phyloP scores from a whole-genome alignment of 768 basidiomycete genomes.

The Tulasnella sp. region DNA sequence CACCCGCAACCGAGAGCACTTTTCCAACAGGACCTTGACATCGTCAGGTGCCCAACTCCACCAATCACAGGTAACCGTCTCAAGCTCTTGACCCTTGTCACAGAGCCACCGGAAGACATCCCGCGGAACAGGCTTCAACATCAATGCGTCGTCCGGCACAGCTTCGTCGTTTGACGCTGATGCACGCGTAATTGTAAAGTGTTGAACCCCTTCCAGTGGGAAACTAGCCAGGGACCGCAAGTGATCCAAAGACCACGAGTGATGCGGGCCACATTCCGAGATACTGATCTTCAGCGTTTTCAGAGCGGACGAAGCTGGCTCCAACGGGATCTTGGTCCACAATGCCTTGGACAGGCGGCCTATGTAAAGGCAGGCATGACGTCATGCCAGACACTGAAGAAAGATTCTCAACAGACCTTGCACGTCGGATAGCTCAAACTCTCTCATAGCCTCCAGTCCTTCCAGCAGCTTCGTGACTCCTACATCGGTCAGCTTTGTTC shows the following conservation, averaged over 20 bases:
- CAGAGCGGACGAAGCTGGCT: conserved; percentile 23
- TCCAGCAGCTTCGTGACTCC: conserved; percentile 28
- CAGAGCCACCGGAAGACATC: conserved; percentile 26
- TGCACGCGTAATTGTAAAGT: conserved; percentile 25
- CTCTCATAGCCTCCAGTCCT: conserved; percentile 28
- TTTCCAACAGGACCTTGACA: conserved; percentile 28
- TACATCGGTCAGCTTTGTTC: conserved; percentile 31
- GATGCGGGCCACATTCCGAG: conserved; percentile 28
- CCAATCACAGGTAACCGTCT: conserved; percentile 31
- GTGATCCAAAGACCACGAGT: conserved; percentile 34
- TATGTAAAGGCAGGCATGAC: conserved; percentile 13
- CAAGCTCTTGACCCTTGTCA: conserved; percentile 22
- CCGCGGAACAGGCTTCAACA: conserved; percentile 26
- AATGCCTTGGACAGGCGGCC: conserved; percentile 30
- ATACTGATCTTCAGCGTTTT: conserved; percentile 25
- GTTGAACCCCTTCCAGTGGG: conserved; percentile 23
- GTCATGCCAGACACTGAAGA: not conserved
- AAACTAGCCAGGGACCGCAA: conserved; percentile 28
- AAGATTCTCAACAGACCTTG: conserved; percentile 25
- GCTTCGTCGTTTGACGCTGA: conserved; percentile 20
- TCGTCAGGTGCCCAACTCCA: conserved; percentile 30
- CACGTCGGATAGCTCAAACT: conserved; percentile 29
- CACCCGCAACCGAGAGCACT: conserved; percentile 27
- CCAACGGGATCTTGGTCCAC: conserved; percentile 27
- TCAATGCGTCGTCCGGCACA: conserved; percentile 26